Base-by-base conservation (phyloP, 2,329 filamentous ascomycete genomes). In the Tolypocladium nubicola region DNA sequence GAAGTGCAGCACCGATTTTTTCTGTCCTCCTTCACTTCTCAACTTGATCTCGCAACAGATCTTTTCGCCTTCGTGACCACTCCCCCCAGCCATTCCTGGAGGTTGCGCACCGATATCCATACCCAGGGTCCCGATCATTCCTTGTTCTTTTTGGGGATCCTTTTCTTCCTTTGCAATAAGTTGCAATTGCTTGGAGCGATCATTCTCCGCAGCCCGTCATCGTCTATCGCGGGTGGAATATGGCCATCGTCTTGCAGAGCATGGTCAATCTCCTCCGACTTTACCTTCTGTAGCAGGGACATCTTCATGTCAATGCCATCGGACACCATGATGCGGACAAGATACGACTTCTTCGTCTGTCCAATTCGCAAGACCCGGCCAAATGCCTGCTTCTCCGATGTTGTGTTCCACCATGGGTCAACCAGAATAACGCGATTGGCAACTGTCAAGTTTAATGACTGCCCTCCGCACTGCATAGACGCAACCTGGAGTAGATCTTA, bases 321-420 rank as follows among this genome's bases (percentile, higher is more conserved):
- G 1, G 73, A 68, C 0, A 84, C 74, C 1, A 83, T 69, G 39
- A 90, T 74, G 0, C 83, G 76, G 0, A 81, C 76, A 58, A 88
- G 78, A 13, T 81, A 72, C 0, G 85, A 85, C 39, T 81, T 72
- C 47, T 85, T 80, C 0, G 65, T 60, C 61, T 93, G 88, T 0
- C 86, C 86, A 2, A 85, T 83, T 6, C 88, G 78, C 62, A 80
- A 81, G 0, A 89, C 80, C 0, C 88, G 79, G 1, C 72, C 72
- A 43, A 78, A 78, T 0, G 81, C 85, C 63, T 90, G 87, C n/a
- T 83, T 72, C 62, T 90, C 85, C 0, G 76, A 68, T 0, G 77
- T 73, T 1, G 69, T 68, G 57, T 89, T 89, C 82, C 83, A 90
- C 80, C 81, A 85, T 0, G 74, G 69, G 38, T 85, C 81, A 0